A percentile compares a stretch with the other conserved stretches of the same genome.
Conservation (phyloP, 345 rosid genomes). For the Eucalyptus virginea region DNA sequence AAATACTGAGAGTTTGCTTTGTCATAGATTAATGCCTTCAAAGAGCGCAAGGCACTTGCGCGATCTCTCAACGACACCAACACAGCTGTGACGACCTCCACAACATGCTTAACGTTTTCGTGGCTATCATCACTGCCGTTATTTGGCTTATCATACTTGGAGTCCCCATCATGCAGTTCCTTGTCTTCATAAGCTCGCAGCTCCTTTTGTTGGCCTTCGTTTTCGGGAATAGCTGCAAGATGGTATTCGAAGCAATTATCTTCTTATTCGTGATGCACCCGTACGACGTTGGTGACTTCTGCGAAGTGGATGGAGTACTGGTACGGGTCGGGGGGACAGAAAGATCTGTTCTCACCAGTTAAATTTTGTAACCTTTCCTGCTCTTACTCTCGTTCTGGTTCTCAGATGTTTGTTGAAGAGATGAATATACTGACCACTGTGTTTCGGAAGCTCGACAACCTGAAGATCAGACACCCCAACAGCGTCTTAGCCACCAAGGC, state of each 20-base stretch:
- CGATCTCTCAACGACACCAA: constrained; percentile 40
- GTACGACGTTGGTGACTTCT: constrained; percentile 36
- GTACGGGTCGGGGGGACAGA: not conserved
- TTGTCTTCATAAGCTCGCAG: constrained; percentile 39
- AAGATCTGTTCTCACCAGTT: not conserved
- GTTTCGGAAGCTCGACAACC: constrained; percentile 24
- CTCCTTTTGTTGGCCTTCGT: constrained; percentile 29
- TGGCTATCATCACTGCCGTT: constrained; percentile 13
- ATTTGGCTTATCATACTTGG: constrained; percentile 44
- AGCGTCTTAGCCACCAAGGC: constrained; percentile 26
- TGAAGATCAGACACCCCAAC: constrained; percentile 35
- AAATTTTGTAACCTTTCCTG: not conserved
- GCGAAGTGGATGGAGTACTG: constrained; percentile 38
- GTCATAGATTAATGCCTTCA: constrained; percentile 24
- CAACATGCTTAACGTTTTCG: constrained; percentile 19
- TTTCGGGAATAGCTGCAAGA: constrained; percentile 48
- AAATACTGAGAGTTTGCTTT: not conserved
- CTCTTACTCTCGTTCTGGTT: not conserved
- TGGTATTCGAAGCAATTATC: constrained; percentile 35
- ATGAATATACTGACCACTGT: constrained; percentile 48
- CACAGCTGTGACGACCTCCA: constrained; percentile 50
- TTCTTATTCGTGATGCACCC: constrained; percentile 49
- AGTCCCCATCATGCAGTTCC: constrained; percentile 25
- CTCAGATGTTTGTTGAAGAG: constrained; percentile 40
- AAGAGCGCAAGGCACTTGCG: constrained; percentile 27